A percentile compares a stretch with the other conserved stretches of the same genome.
Conservation (phyloP, 2,329 filamentous ascomycete genomes). For the Gnomoniopsis smithogilvyi region DNA sequence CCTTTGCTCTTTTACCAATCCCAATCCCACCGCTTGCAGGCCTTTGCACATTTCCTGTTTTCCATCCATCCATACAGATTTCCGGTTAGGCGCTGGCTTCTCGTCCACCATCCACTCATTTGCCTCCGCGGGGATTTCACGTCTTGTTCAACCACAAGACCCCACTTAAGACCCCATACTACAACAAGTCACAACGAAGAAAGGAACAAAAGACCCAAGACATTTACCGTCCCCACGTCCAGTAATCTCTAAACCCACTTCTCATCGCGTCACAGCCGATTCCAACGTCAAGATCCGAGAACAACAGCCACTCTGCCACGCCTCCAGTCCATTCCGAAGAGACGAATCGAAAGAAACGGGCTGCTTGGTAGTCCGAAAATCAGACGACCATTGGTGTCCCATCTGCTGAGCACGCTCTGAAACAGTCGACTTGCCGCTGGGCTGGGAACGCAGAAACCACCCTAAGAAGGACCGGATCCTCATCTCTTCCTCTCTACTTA, state of each 20-base stretch:
- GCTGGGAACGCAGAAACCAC: neutral
- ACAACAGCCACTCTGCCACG: neutral
- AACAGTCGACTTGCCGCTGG: slow-evolving; percentile 3
- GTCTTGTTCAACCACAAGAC: slow-evolving; percentile 7
- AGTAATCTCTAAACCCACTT: neutral
- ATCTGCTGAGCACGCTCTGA: slow-evolving; percentile 7
- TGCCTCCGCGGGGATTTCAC: slow-evolving; percentile 4
- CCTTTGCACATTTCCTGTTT: neutral
- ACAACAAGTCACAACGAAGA: too few species aligned
- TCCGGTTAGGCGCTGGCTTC: slow-evolving; percentile 26
- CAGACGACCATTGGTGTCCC: slow-evolving; percentile 6
- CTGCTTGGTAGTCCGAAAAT: neutral
- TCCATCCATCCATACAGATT: slow-evolving; percentile 2
- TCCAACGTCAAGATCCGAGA: too few species aligned
- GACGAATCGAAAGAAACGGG: neutral
- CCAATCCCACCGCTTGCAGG: slow-evolving; percentile 2
- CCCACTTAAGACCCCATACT: neutral
- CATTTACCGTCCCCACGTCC: slow-evolving; percentile 1
- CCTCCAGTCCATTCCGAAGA: slow-evolving; percentile 10
- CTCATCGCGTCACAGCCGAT: neutral
- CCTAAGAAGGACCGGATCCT: slow-evolving; percentile 3
- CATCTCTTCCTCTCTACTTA: neutral
- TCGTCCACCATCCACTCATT: slow-evolving; percentile 26
- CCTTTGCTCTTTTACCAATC: neutral
- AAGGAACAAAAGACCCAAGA: neutral